Percentiles rank a stretch among this genome's conserved stretches.
Evolutionary conservation across 2,329 filamentous ascomycete species (phyloP).

Genomic region (Blastomyces gilchristii): DNA sequence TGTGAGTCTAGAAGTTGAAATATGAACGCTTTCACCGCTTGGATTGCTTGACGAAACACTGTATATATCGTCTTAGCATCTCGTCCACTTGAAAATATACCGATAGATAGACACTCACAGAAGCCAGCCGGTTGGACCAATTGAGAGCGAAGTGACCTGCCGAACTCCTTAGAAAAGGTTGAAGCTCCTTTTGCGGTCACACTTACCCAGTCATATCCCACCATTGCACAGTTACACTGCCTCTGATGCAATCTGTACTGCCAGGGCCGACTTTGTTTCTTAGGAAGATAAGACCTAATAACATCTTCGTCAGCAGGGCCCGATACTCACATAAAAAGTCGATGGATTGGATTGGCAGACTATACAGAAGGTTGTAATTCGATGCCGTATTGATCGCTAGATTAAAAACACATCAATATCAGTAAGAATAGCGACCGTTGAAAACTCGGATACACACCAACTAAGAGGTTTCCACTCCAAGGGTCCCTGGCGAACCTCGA

Average conservation of each 20-base stretch:
- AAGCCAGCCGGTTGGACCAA: conserved; percentile 28
- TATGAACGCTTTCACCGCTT: neutral
- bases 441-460: conserved; percentile 21
- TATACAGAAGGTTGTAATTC: conserved; percentile 11
- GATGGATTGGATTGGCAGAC: neutral
- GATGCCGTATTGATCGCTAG: conserved; percentile 8
- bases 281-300: conserved; percentile 8
- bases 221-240: neutral
- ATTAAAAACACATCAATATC: conserved; percentile 22
- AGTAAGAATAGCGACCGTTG: neutral
- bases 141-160: conserved; percentile 29
- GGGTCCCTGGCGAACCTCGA: conserved; percentile 27
- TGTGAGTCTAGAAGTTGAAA: neutral
- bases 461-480: conserved; percentile 27
- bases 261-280: conserved; percentile 7
- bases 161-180: neutral
- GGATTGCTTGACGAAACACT: neutral
- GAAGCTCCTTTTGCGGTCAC: neutral
- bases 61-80: neutral
- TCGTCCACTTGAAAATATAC: neutral
- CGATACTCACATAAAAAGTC: conserved; percentile 1
- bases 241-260: conserved; percentile 7
- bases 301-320: neutral
- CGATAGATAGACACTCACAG: conserved; percentile 19
- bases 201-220: conserved; percentile 14